Conservation (phyloP, 352 stramenopile species). For the Aphanomyces astaci region DNA sequence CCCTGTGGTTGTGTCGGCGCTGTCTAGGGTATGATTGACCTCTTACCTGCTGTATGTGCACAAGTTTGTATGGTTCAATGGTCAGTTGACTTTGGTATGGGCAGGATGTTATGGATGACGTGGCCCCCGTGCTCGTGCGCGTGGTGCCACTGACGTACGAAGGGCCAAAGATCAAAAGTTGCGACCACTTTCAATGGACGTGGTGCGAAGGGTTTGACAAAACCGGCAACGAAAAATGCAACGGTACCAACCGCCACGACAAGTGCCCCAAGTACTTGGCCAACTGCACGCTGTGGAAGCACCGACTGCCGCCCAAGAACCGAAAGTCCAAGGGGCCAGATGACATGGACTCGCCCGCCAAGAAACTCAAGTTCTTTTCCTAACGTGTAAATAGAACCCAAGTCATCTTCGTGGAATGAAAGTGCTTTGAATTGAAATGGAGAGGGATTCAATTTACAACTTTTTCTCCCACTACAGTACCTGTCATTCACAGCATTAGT, state of each 20-base stretch:
- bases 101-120: conserved; percentile 65
- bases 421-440: too few species aligned
- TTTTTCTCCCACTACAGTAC: too few species aligned
- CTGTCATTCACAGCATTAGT: too few species aligned
- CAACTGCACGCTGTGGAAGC: conserved; percentile 82
- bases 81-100: conserved; percentile 32
- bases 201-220: conserved; percentile 82
- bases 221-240: conserved; percentile 77
- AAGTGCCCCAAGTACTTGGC: conserved; percentile 82
- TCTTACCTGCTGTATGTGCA: background rate
- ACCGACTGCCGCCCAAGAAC: conserved; percentile 79
- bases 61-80: too few species aligned
- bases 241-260: conserved; percentile 74
- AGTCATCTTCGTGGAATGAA: background rate
- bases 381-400: conserved; percentile 25
- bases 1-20: conserved; percentile 18
- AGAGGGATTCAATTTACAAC: background rate
- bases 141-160: conserved; percentile 61
- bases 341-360: conserved; percentile 73
- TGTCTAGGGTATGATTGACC: conserved; percentile 28
- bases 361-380: conserved; percentile 75
- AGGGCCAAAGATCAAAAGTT: conserved; percentile 74
- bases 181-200: conserved; percentile 81
- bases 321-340: conserved; percentile 64
- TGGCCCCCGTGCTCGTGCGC: conserved; percentile 64